Evolutionary conservation across 129 eudicot genomes (phyloP).

Genomic region (Tanacetum coccineum): DNA sequence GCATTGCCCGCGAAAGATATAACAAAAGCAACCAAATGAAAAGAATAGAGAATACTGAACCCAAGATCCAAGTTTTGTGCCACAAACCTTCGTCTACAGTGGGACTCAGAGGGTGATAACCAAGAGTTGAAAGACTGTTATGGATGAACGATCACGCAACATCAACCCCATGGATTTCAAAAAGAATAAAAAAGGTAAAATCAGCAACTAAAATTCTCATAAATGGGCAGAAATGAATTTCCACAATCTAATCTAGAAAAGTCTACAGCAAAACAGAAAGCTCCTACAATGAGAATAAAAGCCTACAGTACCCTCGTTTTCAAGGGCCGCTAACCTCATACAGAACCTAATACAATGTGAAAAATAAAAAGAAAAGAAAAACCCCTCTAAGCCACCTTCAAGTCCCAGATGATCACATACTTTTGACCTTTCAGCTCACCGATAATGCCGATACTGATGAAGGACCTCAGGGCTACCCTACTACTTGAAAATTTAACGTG

Average conservation of each 20-base stretch:
- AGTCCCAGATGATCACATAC: constrained; percentile 4
- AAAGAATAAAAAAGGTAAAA: background rate
- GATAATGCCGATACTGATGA: background rate
- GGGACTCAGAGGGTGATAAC: no score
- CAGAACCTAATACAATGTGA: background rate
- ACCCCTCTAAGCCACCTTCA: constrained; percentile 6
- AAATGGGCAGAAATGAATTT: background rate
- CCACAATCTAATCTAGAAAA: background rate
- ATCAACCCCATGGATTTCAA: no score
- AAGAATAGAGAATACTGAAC: no score
- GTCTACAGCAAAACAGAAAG: background rate
- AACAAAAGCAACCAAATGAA: no score
- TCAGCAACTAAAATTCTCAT: background rate
- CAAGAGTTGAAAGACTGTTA: no score
- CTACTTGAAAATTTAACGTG: background rate
- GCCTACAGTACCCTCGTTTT: background rate
- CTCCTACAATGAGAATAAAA: constrained; percentile 4
- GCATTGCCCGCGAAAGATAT: no score
- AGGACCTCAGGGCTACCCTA: background rate
- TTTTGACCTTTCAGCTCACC: background rate
- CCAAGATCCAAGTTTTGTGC: no score
- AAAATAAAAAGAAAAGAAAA: background rate
- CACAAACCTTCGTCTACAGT: no score
- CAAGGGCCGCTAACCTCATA: constrained; percentile 5
- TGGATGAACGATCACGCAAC: no score